Percentiles rank a stretch among this genome's conserved stretches.
Conservation (phyloP, 768 basidiomycete species). For the Basidioascus undulatus region DNA sequence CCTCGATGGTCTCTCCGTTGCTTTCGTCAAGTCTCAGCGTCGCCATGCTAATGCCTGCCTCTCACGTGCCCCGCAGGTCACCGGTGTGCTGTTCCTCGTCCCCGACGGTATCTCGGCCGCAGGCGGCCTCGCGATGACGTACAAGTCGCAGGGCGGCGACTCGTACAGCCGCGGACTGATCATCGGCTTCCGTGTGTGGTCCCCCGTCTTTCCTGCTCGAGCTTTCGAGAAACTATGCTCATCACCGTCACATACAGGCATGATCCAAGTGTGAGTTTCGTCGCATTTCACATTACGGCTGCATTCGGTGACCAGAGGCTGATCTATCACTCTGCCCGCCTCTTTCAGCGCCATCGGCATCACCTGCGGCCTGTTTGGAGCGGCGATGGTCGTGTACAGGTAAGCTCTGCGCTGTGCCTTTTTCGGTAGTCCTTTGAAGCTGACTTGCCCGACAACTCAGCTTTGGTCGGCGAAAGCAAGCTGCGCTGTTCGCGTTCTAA, state of each 20-base stretch:
- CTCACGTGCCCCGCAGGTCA: too few species aligned
- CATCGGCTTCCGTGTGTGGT: neutral
- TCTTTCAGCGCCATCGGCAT: slow-evolving; percentile 8
- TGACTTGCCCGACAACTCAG: neutral
- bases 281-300: too few species aligned
- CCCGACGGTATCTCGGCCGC: slow-evolving; percentile 11
- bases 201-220: neutral
- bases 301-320: neutral
- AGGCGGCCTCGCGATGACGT: slow-evolving; percentile 9
- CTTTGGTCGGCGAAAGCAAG: slow-evolving; percentile 6
- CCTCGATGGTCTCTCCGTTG: slow-evolving; percentile 10
- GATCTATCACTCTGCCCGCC: neutral
- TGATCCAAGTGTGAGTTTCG: too few species aligned
- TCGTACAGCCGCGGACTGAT: slow-evolving; percentile 8
- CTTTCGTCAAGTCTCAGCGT: too few species aligned
- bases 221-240: neutral
- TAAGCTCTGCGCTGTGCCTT: slow-evolving; percentile 1
- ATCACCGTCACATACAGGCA: neutral
- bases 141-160: slow-evolving; percentile 3
- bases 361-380: slow-evolving; percentile 9
- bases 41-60: too few species aligned
- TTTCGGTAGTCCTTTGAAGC: neutral
- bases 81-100: slow-evolving; percentile 10
- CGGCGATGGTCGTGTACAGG: slow-evolving; percentile 10
- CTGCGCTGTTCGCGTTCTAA: slow-evolving; percentile 4